Conservation (phyloP, 768 basidiomycete genomes). For the Termitomyces eurrhizus region DNA sequence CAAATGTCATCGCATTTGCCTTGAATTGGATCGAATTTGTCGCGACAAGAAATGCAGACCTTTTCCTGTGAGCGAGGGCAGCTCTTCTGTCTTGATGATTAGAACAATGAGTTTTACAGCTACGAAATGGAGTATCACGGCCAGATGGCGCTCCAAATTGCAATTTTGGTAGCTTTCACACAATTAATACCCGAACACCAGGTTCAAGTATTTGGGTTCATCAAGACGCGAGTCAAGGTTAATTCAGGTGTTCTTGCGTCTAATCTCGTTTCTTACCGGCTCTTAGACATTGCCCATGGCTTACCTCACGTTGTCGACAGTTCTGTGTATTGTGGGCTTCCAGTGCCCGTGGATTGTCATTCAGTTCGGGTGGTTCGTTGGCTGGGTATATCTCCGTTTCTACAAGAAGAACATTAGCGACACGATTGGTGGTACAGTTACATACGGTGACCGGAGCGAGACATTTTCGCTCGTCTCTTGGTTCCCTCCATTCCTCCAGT, state of each 20-base stretch:
- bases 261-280: conserved; percentile 6
- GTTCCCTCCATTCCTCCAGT: conserved; percentile 98
- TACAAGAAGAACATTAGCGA: conserved; percentile 85
- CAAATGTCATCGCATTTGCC: conserved; percentile 85
- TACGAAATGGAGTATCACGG: conserved; percentile 91
- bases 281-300: conserved; percentile 89
- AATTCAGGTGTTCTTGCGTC: conserved; percentile 11
- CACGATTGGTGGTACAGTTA: conserved; percentile 53
- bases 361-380: conserved; percentile 98
- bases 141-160: conserved; percentile 86
- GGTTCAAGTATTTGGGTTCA: conserved; percentile 83
- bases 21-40: conserved; percentile 87
- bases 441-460: conserved; percentile 92
- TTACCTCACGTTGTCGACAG: conserved; percentile 85
- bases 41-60: conserved; percentile 61
- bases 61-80: conserved; percentile 65
- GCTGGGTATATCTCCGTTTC: conserved; percentile 95
- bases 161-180: conserved; percentile 92
- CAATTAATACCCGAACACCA: conserved; percentile 98
- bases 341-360: conserved; percentile 91
- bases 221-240: conserved; percentile 90
- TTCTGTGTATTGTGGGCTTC: conserved; percentile 78
- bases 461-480: conserved; percentile 93
- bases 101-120: conserved; percentile 35
- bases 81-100: neutral